These are phyloP conservation scores for Zymoseptoria tritici DNA, from an alignment of 2,329 filamentous ascomycete genomes.

Conservation along the genomic window DNA sequence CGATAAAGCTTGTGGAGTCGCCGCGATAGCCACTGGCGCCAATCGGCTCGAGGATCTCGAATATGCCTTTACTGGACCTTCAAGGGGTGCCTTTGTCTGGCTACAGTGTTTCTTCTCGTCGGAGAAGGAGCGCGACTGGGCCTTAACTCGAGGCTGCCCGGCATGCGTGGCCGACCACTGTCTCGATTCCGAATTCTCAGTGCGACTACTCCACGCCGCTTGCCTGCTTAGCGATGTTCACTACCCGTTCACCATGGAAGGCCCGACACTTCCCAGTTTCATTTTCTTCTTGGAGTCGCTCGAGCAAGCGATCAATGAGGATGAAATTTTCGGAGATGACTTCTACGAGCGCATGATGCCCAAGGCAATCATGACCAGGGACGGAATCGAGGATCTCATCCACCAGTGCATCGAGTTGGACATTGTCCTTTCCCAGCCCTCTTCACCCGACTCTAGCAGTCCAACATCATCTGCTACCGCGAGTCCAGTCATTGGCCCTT, in stretches of 20 bases:
- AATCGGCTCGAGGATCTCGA: slow-evolving; percentile 47
- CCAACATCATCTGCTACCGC: slow-evolving; percentile 14
- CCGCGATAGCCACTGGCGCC: slow-evolving; percentile 43
- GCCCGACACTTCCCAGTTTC: slow-evolving; percentile 30
- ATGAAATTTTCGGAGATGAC: slow-evolving; percentile 39
- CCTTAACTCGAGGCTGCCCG: slow-evolving; percentile 49
- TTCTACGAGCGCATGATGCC: slow-evolving; percentile 39
- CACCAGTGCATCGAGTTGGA: slow-evolving; percentile 40
- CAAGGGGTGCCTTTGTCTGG: slow-evolving; percentile 51
- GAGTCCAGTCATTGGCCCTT: slow-evolving; percentile 20
- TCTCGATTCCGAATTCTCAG: slow-evolving; percentile 41
- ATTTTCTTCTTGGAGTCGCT: slow-evolving; percentile 39
- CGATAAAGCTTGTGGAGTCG: slow-evolving; percentile 47
- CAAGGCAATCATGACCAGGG: slow-evolving; percentile 36
- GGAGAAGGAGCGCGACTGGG: slow-evolving; percentile 51
- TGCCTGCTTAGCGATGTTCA: slow-evolving; percentile 40
- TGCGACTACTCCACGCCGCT: slow-evolving; percentile 42
- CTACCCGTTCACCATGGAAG: slow-evolving; percentile 28
- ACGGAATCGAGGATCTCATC: slow-evolving; percentile 41
- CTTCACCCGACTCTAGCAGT: slow-evolving; percentile 19
- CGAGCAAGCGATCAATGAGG: slow-evolving; percentile 32
- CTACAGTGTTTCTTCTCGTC: slow-evolving; percentile 49
- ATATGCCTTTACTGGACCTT: slow-evolving; percentile 50
- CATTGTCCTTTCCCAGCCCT: slow-evolving; percentile 21
- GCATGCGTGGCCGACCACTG: slow-evolving; percentile 40